These are phyloP conservation scores for Macrophomina pseudophaseolina DNA, from an alignment of 2,329 filamentous ascomycete species.

Conservation along the genomic window DNA sequence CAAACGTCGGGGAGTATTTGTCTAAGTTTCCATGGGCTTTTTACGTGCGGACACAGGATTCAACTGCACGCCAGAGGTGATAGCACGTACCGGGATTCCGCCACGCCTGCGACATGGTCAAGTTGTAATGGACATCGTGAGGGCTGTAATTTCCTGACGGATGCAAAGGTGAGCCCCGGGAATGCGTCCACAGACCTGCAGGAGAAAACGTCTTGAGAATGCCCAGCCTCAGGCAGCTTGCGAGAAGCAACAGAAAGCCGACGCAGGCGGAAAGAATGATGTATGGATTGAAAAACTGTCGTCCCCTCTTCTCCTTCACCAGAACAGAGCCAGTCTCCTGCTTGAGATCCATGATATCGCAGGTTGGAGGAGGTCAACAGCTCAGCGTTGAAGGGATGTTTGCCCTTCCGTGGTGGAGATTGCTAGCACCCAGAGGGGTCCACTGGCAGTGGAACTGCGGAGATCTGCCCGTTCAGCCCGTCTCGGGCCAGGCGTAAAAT, in stretches of 20 bases:
- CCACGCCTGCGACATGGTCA: slow-evolving; percentile 4
- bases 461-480: no score
- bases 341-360: neutral
- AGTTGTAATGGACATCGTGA: neutral
- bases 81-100: neutral
- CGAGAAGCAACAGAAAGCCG: neutral
- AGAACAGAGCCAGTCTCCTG: neutral
- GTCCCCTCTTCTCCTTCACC: neutral
- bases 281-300: neutral
- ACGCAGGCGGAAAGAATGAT: neutral
- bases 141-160: neutral
- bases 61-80: neutral
- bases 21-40: no score
- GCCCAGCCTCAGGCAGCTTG: neutral
- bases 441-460: no score
- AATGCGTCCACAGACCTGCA: neutral
- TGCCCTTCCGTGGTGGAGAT: neutral
- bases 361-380: no score
- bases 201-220: neutral
- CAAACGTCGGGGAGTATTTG: no score
- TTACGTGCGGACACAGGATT: no score
- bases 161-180: neutral
- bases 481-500: no score
- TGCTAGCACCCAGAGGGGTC: no score
- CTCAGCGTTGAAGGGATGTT: no score